These are phyloP conservation scores for Colletotrichum sp. DNA, from an alignment of 2,329 filamentous ascomycete species.

Conservation along the genomic window DNA sequence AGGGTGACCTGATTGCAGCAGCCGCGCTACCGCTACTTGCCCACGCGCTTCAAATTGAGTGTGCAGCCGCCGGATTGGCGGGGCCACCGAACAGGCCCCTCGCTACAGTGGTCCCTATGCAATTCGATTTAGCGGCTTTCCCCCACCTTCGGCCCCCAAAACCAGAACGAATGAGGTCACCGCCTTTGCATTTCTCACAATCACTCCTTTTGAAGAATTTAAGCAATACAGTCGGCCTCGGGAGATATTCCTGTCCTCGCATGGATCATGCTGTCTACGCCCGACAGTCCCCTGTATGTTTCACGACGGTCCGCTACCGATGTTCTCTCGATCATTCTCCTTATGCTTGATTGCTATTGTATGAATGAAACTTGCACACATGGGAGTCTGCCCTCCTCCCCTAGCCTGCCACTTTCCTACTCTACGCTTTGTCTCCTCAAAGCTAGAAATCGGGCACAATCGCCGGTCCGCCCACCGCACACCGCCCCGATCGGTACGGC, in stretches of 20 bases:
- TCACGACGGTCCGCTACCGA: background rate
- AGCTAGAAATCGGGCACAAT: background rate
- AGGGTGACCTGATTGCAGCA: background rate
- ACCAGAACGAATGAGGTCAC: constrained; percentile 15
- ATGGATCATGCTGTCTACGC: constrained; percentile 9
- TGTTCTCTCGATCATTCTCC: background rate
- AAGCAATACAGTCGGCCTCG: background rate
- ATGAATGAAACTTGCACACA: background rate
- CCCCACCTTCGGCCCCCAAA: constrained; percentile 10
- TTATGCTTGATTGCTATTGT: background rate
- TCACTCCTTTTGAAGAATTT: background rate
- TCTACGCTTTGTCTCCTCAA: background rate
- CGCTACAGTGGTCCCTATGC: background rate
- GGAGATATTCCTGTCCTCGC: background rate
- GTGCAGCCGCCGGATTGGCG: background rate
- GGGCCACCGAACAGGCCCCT: background rate
- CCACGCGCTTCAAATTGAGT: constrained; percentile 2
- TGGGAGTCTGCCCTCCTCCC: background rate
- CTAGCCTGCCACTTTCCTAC: background rate
- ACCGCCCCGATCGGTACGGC: background rate
- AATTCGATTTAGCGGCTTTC: constrained; percentile 7
- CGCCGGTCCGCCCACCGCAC: background rate
- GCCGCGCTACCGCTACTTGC: constrained; percentile 1
- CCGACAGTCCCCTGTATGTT: background rate
- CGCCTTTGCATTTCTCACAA: constrained; percentile 5